phyloP scores from a whole-genome alignment of 345 rosid genomes.

The Draba incana region DNA sequence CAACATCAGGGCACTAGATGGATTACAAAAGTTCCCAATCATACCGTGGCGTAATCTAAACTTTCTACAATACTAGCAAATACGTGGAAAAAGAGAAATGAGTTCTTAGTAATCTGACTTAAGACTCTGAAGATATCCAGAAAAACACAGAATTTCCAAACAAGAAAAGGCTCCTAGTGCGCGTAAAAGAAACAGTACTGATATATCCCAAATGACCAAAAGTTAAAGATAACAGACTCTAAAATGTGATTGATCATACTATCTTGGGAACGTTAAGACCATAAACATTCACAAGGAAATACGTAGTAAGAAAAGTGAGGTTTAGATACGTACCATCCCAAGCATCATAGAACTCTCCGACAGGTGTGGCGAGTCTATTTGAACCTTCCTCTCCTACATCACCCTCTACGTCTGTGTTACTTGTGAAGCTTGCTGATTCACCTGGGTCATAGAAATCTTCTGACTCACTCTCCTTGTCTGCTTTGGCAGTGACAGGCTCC shows the following conservation, averaged over 20 bases:
- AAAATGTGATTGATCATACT: conserved; percentile 9
- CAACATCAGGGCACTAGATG: neutral
- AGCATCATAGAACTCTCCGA: conserved; percentile 77
- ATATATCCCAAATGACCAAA: neutral
- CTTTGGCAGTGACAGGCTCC: conserved; percentile 39
- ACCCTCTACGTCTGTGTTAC: conserved; percentile 64
- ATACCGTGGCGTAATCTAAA: neutral
- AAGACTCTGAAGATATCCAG: neutral
- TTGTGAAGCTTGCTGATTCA: conserved; percentile 62
- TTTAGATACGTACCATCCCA: conserved; percentile 66
- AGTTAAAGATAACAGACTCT: conserved; percentile 12
- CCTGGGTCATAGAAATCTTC: conserved; percentile 74
- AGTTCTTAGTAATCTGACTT: neutral
- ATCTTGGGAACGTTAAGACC: conserved; percentile 8
- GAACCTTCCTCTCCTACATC: conserved; percentile 49
- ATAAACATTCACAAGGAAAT: neutral
- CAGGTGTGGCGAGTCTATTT: conserved; percentile 49
- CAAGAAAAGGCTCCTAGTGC: neutral
- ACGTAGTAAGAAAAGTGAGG: conserved; percentile 1
- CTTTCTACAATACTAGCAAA: neutral
- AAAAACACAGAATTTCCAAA: neutral
- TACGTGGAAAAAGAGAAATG: conserved; percentile 6
- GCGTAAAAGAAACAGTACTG: neutral
- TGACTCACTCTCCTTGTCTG: conserved; percentile 50
- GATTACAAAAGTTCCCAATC: conserved; percentile 15